These are phyloP conservation scores for Histomonas meleagridis DNA, from an alignment of 208 protist species.

Conservation along the genomic window DNA sequence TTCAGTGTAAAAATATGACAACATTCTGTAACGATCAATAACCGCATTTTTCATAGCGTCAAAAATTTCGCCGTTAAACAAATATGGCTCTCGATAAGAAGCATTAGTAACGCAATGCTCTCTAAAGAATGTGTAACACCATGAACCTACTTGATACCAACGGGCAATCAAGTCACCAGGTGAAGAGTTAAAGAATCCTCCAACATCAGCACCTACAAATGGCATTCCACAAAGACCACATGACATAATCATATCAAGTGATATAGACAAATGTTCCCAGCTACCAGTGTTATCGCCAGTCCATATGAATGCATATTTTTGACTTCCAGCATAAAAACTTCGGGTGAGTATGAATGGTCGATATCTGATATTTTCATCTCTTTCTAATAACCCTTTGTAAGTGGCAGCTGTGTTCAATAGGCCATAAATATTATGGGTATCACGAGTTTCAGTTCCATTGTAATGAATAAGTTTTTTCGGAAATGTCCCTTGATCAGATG, in stretches of 20 bases:
- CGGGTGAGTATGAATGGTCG: slow-evolving; percentile 89
- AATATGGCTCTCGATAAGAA: slow-evolving; percentile 85
- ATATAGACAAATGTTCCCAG: slow-evolving; percentile 79
- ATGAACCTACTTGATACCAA: slow-evolving; percentile 84
- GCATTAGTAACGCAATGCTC: slow-evolving; percentile 84
- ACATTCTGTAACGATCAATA: slow-evolving; percentile 63
- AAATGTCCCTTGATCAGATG: slow-evolving; percentile 78
- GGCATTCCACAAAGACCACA: slow-evolving; percentile 77
- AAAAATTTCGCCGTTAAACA: slow-evolving; percentile 62
- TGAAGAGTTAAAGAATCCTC: slow-evolving; percentile 84
- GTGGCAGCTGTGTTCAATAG: slow-evolving; percentile 59
- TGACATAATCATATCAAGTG: slow-evolving; percentile 79
- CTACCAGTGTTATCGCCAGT: slow-evolving; percentile 87
- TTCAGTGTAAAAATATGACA: slow-evolving; percentile 86
- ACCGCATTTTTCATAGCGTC: slow-evolving; percentile 51
- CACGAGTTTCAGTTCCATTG: slow-evolving; percentile 68
- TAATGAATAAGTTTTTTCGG: slow-evolving; percentile 65
- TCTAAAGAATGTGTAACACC: slow-evolving; percentile 85
- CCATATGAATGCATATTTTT: slow-evolving; percentile 87
- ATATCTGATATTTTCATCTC: slow-evolving; percentile 46
- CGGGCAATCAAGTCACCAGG: slow-evolving; percentile 78
- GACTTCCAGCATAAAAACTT: slow-evolving; percentile 87
- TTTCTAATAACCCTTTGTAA: slow-evolving; percentile 63
- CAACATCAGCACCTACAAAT: slow-evolving; percentile 83
- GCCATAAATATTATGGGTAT: slow-evolving; percentile 90